Evolutionary conservation across 1,284 basidiomycete genomes (phyloP).

Genomic region (Pholiota adiposa): DNA sequence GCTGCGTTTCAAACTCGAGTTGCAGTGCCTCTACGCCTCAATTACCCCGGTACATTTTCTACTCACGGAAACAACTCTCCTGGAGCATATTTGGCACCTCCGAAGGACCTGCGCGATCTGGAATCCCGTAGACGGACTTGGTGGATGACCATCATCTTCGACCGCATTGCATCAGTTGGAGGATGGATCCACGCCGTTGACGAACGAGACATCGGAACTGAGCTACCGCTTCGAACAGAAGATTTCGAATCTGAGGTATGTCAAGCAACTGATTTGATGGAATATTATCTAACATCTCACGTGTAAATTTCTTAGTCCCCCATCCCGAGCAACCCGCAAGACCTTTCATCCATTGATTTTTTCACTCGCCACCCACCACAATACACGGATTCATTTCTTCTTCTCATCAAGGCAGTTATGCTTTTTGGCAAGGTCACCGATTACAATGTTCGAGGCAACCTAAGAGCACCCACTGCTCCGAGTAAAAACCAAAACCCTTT

Average conservation of each 20-base stretch:
- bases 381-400: conserved; percentile 79
- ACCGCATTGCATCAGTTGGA: conserved; percentile 83
- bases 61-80: conserved; percentile 67
- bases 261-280: conserved; percentile 6
- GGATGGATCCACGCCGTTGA: conserved; percentile 87
- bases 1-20: conserved; percentile 85
- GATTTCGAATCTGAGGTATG: conserved; percentile 77
- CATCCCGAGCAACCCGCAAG: conserved; percentile 73
- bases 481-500: conserved; percentile 74
- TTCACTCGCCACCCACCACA: conserved; percentile 70
- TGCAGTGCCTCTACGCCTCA: conserved; percentile 79
- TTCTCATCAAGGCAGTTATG: conserved; percentile 81
- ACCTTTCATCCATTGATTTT: conserved; percentile 61
- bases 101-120: conserved; percentile 71
- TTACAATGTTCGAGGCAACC: conserved; percentile 73
- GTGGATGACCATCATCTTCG: conserved; percentile 88
- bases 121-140: conserved; percentile 79
- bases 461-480: conserved; percentile 60
- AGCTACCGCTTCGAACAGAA: conserved; percentile 70
- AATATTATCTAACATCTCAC: conserved; percentile 11
- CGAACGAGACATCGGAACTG: conserved; percentile 80
- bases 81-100: conserved; percentile 78
- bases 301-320: conserved; percentile 43
- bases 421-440: conserved; percentile 83
- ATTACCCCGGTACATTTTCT: conserved; percentile 81